These are phyloP conservation scores for Clarkia xantiana DNA, from an alignment of 345 rosid genomes.

Conservation along the genomic window DNA sequence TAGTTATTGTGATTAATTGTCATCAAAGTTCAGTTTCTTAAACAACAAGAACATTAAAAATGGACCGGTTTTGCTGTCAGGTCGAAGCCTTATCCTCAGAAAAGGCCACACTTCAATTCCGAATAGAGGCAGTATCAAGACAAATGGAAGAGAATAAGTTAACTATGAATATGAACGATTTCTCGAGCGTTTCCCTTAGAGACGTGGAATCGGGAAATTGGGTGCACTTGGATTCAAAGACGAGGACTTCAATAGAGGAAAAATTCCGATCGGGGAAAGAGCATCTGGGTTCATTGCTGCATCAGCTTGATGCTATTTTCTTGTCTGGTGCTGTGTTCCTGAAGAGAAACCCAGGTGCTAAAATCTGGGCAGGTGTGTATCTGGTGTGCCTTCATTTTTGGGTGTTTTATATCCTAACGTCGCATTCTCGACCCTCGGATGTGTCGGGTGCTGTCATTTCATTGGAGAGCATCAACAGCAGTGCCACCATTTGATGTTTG, in stretches of 20 bases:
- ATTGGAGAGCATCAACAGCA: conserved; percentile 55
- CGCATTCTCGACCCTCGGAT: conserved; percentile 33
- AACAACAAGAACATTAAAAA: background rate
- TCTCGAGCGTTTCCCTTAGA: conserved; percentile 19
- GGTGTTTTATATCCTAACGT: conserved; percentile 66
- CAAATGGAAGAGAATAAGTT: conserved; percentile 54
- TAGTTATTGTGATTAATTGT: background rate
- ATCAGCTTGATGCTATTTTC: conserved; percentile 62
- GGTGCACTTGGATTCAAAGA: conserved; percentile 36
- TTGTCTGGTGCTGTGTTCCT: conserved; percentile 58
- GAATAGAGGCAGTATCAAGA: conserved; percentile 86
- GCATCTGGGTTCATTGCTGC: conserved; percentile 55
- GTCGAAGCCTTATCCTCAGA: conserved; percentile 88
- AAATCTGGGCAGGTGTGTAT: conserved; percentile 50
- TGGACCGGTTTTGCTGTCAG: conserved; percentile 19
- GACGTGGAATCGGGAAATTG: conserved; percentile 61
- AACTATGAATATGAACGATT: conserved; percentile 12
- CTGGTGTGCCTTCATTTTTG: conserved; percentile 75
- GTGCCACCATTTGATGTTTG: conserved; percentile 5
- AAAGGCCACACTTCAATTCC: conserved; percentile 64
- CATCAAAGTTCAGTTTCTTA: background rate
- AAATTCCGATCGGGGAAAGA: conserved; percentile 51
- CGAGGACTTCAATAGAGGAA: conserved; percentile 41
- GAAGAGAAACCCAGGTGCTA: conserved; percentile 63
- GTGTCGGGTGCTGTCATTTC: conserved; percentile 67